Percentiles rank a stretch among this genome's conserved stretches.
phyloP scores from a whole-genome alignment of 208 protist species.

The Trypanosoma mega region DNA sequence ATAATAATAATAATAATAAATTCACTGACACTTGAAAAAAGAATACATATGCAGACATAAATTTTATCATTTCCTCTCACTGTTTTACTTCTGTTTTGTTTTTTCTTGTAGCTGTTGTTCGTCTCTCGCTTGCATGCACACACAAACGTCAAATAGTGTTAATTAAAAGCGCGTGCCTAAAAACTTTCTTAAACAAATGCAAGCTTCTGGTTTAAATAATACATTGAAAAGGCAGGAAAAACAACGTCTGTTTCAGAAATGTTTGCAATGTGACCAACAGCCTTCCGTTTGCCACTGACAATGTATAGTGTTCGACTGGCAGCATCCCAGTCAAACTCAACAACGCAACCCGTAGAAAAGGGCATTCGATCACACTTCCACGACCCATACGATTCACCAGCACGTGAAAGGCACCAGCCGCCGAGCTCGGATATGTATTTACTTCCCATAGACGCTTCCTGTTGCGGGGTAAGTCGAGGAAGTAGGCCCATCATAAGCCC shows the following conservation, averaged over 20 bases:
- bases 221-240: constrained; percentile 90
- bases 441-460: constrained; percentile 58
- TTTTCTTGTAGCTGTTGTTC: too few species aligned
- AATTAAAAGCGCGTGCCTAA: constrained; percentile 9
- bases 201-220: constrained; percentile 91
- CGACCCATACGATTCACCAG: constrained; percentile 82
- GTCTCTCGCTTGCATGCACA: too few species aligned
- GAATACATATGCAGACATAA: too few species aligned
- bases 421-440: constrained; percentile 92
- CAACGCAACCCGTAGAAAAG: constrained; percentile 86
- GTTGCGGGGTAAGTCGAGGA: constrained; percentile 48
- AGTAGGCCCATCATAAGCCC: constrained; percentile 91
- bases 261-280: constrained; percentile 67
- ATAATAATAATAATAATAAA: constrained; percentile 13
- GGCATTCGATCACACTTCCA: constrained; percentile 88
- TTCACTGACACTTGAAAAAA: too few species aligned
- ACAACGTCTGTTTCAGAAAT: constrained; percentile 65
- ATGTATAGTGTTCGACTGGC: constrained; percentile 71
- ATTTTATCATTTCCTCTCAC: too few species aligned
- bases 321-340: constrained; percentile 91
- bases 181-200: constrained; percentile 70
- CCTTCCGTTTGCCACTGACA: constrained; percentile 76
- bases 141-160: too few species aligned
- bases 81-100: too few species aligned
- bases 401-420: constrained; percentile 88